Evolutionary conservation across 805 yeast genomes (phyloP), one percentile per base, ranked within the genome.

Genomic region (Cephaloascus fragrans): DNA sequence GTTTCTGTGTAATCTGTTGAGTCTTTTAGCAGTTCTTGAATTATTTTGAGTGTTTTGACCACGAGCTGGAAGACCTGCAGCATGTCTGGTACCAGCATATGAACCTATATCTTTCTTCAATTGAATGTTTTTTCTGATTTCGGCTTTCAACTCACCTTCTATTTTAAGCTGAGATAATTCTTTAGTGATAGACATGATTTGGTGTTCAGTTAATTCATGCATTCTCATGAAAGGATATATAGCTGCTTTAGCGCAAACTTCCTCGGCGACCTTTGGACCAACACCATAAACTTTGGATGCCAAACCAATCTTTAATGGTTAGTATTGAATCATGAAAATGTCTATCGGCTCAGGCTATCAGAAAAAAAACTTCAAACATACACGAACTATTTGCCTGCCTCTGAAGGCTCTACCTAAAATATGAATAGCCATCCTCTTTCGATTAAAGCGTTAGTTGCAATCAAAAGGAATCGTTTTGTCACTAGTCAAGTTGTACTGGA

Each of bases 11-110:
- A 85, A 60, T 52, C 74, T 78, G 63, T 90, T 90, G 61, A 90
- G 73, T 59, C 77, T 80, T 65, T 79, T 80, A 17, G 97, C 98
- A 19, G 96, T 90, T 55, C 73, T 71, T 26, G 95, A 95, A 56
- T 93, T 93, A 46, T 83, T 85, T 67, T 86, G 79, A 15, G 98
- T 93, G 44, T 82, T 73, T 69, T 93, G 97, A 51, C 98, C 98
- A 57, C 67, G 62, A 26, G 65, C 72, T 35, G 72, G 72, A 43
- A 64, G 61, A 32, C 94, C 90, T 60, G 78, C 67, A 34, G 88
- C 83, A 57, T 93, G 97, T 63, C 97, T 80, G 55, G 81, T 61
- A 65, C 98, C 98, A 40, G 77, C 80, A 56, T 84, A 86, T 16
- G 89, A 77, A 19, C 96, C 96, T 38, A 83, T 89, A 40, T 70